Percentiles rank a stretch among this genome's conserved stretches.
Conservation (phyloP, 1,139 yeast species). For the Taphrina deformans region DNA sequence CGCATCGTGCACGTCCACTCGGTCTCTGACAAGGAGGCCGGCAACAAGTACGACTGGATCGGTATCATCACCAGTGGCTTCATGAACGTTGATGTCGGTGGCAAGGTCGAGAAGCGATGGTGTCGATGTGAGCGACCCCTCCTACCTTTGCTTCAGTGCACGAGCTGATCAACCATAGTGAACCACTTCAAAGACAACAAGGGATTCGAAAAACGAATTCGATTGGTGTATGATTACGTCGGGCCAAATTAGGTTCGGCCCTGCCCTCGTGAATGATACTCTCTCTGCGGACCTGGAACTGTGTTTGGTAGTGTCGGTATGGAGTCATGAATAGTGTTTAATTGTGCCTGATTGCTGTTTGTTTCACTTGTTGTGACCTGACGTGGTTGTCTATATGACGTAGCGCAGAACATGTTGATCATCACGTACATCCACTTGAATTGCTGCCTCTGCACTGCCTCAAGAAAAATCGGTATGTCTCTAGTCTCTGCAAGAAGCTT, state of each 20-base stretch:
- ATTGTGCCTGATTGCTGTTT: background rate
- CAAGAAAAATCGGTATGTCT: too few relatives aligned
- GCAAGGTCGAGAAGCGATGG: constrained; percentile 27
- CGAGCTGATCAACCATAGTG: background rate
- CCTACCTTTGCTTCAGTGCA: background rate
- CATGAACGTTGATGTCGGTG: constrained; percentile 19
- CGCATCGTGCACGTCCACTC: constrained; percentile 14
- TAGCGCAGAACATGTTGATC: background rate
- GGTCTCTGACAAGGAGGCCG: constrained; percentile 20
- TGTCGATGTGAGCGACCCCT: constrained; percentile 8
- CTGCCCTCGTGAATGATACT: background rate
- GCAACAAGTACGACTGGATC: constrained; percentile 26
- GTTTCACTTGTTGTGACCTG: background rate
- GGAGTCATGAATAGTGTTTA: too few relatives aligned
- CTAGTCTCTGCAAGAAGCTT: too few relatives aligned
- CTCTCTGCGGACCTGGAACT: too few relatives aligned
- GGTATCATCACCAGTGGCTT: constrained; percentile 24
- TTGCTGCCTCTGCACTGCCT: too few relatives aligned
- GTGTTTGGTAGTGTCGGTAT: too few relatives aligned
- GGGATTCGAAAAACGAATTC: constrained; percentile 9
- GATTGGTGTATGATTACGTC: constrained; percentile 29
- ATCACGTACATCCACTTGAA: too few relatives aligned
- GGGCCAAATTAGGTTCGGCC: constrained; percentile 2
- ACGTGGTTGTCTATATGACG: too few relatives aligned
- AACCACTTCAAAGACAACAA: constrained; percentile 26